phyloP scores from a whole-genome alignment of 176 grass and related monocot genomes.

The Oropetium thomaeum region DNA sequence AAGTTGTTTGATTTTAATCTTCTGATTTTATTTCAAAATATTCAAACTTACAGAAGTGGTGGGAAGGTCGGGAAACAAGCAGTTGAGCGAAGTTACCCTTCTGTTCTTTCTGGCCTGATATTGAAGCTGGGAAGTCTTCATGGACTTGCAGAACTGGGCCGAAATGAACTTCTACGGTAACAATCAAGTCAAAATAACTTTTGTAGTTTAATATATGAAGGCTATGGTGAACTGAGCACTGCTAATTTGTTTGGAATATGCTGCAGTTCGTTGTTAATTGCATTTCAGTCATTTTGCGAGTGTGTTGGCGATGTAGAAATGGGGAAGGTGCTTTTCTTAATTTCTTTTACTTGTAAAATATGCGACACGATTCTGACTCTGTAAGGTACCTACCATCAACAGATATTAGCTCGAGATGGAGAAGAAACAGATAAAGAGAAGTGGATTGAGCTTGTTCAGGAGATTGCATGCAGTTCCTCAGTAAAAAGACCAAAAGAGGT shows the following conservation, averaged over 20 bases:
- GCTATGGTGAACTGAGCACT: conserved; percentile 15
- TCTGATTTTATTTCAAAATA: conserved; percentile 38
- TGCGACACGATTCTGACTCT: conserved; percentile 33
- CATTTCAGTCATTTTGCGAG: conserved; percentile 98
- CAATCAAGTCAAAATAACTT: conserved; percentile 8
- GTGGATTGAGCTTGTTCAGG: conserved; percentile 87
- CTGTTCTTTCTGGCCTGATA: conserved; percentile 80
- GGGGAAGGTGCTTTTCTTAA: conserved; percentile 67
- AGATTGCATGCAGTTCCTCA: conserved; percentile 81
- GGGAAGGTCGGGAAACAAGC: conserved; percentile 92
- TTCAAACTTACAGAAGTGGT: conserved; percentile 61
- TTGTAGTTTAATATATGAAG: conserved; percentile 20
- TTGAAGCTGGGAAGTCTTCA: conserved; percentile 90
- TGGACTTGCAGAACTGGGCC: conserved; percentile 66
- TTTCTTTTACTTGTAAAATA: conserved; percentile 23
- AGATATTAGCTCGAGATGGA: conserved; percentile 95
- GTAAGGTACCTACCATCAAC: conserved; percentile 25
- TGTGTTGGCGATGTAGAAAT: conserved; percentile 93
- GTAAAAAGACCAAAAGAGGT: conserved; percentile 98
- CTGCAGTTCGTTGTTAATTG: conserved; percentile 72
- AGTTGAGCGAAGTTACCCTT: conserved; percentile 90
- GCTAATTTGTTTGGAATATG: conserved; percentile 8
- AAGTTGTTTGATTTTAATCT: conserved; percentile 19
- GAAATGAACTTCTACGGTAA: conserved; percentile 71
- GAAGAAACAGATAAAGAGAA: conserved; percentile 89